phyloP scores from a whole-genome alignment of 495 filamentous ascomycete genomes.

The Terfezia claveryi region DNA sequence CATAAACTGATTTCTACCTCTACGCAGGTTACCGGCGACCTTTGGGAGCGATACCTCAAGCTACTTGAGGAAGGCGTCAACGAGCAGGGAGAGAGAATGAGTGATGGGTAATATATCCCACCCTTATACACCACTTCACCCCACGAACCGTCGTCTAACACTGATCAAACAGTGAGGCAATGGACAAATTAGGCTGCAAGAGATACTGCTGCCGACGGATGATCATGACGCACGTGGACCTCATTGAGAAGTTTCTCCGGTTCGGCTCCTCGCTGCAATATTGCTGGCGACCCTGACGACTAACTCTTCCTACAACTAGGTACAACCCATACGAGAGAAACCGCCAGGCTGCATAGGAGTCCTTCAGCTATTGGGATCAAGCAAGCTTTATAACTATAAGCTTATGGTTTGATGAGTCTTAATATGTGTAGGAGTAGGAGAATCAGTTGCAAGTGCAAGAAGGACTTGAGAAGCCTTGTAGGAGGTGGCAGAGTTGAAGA shows the following conservation, averaged over 20 bases:
- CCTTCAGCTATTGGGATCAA: no score
- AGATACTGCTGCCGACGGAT: constrained; percentile 96
- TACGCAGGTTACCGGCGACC: constrained; percentile 69
- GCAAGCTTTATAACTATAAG: no score
- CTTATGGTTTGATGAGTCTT: no score
- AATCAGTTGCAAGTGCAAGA: no score
- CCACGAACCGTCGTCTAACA: not conserved
- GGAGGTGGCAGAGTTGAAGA: no score
- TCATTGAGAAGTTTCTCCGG: constrained; percentile 96
- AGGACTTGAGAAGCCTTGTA: no score
- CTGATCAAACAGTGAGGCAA: constrained; percentile 43
- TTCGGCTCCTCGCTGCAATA: constrained; percentile 23
- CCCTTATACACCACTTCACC: not conserved
- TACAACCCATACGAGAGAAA: constrained; percentile 13
- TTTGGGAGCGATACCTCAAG: constrained; percentile 85
- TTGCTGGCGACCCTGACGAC: not conserved
- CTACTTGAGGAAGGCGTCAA: constrained; percentile 53
- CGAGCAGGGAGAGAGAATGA: constrained; percentile 22
- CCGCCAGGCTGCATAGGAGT: not conserved
- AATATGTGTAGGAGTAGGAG: no score
- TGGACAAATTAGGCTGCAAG: constrained; percentile 80
- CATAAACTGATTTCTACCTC: constrained; percentile 35
- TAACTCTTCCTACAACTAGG: constrained; percentile 4
- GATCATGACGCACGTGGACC: constrained; percentile 98
- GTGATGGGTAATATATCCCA: not conserved